Conservation (phyloP, 352 stramenopile genomes). For the Elongisporangium undulatum region DNA sequence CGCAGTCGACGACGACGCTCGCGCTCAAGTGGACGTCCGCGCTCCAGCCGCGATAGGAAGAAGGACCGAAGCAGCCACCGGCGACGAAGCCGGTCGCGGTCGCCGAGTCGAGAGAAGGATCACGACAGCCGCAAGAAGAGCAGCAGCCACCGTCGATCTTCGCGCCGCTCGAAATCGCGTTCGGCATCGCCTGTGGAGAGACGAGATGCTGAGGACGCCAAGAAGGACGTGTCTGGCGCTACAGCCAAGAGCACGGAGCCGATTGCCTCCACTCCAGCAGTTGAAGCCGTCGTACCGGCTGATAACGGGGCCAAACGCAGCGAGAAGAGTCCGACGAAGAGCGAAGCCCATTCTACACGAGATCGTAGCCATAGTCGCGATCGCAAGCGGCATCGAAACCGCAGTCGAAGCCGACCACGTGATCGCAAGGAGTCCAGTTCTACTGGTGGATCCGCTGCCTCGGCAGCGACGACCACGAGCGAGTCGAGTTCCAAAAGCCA, state of each 20-base stretch:
- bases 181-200: neutral
- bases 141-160: conserved; percentile 15
- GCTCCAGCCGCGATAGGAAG: conserved; percentile 8
- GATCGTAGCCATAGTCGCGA: conserved; percentile 22
- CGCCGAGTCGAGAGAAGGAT: conserved; percentile 16
- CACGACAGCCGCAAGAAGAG: conserved; percentile 10
- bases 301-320: neutral
- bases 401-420: conserved; percentile 26
- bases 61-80: conserved; percentile 10
- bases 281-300: neutral
- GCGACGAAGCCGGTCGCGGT: conserved; percentile 1
- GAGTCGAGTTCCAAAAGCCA: conserved; percentile 4
- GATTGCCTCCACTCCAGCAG: neutral
- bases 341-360: conserved; percentile 2
- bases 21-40: conserved; percentile 2
- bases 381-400: conserved; percentile 13
- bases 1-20: conserved; percentile 1
- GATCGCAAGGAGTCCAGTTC: conserved; percentile 2
- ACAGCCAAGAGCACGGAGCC: neutral
- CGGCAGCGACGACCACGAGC: conserved; percentile 7
- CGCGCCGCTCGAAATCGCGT: conserved; percentile 3
- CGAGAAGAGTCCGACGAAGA: neutral
- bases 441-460: conserved; percentile 5
- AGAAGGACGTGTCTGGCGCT: conserved; percentile 1
- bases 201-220: neutral